These are phyloP conservation scores for Scheffersomyces parashehatae DNA, from an alignment of 1,139 yeast species.

Conservation along the genomic window DNA sequence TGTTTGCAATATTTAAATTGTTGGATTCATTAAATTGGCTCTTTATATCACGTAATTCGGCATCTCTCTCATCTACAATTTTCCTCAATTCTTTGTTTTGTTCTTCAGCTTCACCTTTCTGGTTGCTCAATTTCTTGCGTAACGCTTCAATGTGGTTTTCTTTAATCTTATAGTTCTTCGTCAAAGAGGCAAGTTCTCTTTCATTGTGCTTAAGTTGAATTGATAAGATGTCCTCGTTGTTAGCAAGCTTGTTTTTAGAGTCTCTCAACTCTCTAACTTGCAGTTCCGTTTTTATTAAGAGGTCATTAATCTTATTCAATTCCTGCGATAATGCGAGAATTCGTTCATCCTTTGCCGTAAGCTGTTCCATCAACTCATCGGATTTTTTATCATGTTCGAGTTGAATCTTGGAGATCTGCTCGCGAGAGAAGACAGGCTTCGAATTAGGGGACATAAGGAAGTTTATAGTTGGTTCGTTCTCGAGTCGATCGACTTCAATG, in stretches of 20 bases:
- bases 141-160: conserved; percentile 13
- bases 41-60: conserved; percentile 1
- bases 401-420: conserved; percentile 33
- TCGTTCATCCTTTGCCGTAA: conserved; percentile 5
- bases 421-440: conserved; percentile 36
- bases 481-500: conserved; percentile 8
- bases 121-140: conserved; percentile 9
- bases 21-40: conserved; percentile 10
- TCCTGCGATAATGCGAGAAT: conserved; percentile 4
- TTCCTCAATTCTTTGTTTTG: conserved; percentile 1
- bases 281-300: conserved; percentile 19
- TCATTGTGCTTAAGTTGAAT: conserved; percentile 33
- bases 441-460: conserved; percentile 37
- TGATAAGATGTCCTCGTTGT: conserved; percentile 27
- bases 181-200: conserved; percentile 30
- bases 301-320: conserved; percentile 3
- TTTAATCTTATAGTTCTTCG: conserved; percentile 26
- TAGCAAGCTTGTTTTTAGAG: conserved; percentile 17
- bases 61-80: conserved; percentile 2
- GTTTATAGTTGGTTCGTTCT: conserved; percentile 32
- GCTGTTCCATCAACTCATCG: conserved; percentile 7
- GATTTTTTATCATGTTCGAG: conserved; percentile 19
- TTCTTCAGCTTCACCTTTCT: conserved; percentile 5
- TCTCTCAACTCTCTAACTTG: conserved; percentile 22
- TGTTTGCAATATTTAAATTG: conserved; percentile 13